Evolutionary conservation across 2,329 filamentous ascomycete genomes (phyloP).

Genomic region (Curvularia spicifera): DNA sequence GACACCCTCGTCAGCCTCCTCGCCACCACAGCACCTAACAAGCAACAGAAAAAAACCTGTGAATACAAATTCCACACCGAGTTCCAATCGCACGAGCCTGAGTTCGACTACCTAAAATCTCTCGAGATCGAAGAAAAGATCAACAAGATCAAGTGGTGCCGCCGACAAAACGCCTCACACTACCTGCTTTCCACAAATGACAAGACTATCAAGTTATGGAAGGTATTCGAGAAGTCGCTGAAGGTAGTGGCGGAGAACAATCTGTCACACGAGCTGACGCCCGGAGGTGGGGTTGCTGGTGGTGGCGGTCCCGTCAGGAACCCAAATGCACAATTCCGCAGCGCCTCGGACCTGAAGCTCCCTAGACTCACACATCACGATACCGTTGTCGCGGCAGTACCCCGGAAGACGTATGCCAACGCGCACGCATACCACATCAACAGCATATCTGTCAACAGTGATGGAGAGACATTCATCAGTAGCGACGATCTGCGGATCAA

Average conservation of each 20-base stretch:
- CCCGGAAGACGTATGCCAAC: slow-evolving; percentile 95
- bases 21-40: slow-evolving; percentile 19
- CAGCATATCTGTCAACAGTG: slow-evolving; percentile 99
- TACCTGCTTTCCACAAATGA: slow-evolving; percentile 98
- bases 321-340: slow-evolving; percentile 77
- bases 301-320: slow-evolving; percentile 80
- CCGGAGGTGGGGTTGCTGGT: slow-evolving; percentile 70
- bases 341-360: slow-evolving; percentile 83
- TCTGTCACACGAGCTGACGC: slow-evolving; percentile 90
- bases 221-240: slow-evolving; percentile 98
- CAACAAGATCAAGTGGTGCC: slow-evolving; percentile 99
- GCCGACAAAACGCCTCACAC: slow-evolving; percentile 96
- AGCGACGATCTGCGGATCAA: slow-evolving; percentile 98
- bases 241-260: slow-evolving; percentile 99
- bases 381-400: slow-evolving; percentile 95
- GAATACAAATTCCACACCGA: slow-evolving; percentile 99
- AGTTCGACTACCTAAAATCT: slow-evolving; percentile 99
- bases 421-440: slow-evolving; percentile 99
- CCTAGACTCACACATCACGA: slow-evolving; percentile 97
- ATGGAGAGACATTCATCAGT: slow-evolving; percentile 98
- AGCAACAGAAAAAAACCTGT: slow-evolving; percentile 92
- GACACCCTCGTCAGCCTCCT: slow-evolving; percentile 39
- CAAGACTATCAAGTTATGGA: slow-evolving; percentile 99
- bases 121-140: slow-evolving; percentile 99
- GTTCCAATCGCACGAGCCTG: slow-evolving; percentile 98